Evolutionary conservation across 768 basidiomycete species (phyloP).

Genomic region (Myochromella boudieri): DNA sequence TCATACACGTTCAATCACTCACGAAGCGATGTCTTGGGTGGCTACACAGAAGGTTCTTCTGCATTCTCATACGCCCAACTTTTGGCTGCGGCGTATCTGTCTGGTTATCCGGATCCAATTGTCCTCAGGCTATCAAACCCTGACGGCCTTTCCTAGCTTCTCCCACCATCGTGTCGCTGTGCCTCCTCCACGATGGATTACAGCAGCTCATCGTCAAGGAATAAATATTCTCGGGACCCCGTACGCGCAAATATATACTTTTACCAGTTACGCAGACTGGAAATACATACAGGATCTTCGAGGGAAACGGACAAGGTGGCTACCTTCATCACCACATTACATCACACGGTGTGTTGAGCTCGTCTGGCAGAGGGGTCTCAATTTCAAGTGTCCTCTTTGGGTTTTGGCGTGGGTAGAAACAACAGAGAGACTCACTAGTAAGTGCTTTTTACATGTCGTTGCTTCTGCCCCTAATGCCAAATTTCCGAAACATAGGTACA

Average conservation of each 20-base stretch:
- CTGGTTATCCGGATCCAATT: constrained; percentile 50
- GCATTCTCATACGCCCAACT: constrained; percentile 75
- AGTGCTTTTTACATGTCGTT: constrained; percentile 2
- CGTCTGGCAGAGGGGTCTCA: constrained; percentile 72
- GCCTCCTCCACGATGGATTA: constrained; percentile 80
- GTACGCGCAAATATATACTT: constrained; percentile 39
- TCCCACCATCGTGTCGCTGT: constrained; percentile 79
- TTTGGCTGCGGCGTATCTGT: constrained; percentile 74
- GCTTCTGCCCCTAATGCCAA: background rate
- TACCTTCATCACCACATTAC: constrained; percentile 66
- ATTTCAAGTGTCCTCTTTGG: constrained; percentile 66
- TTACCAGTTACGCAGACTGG: background rate
- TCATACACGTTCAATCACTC: constrained; percentile 1
- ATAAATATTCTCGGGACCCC: constrained; percentile 77
- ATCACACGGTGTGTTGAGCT: constrained; percentile 67
- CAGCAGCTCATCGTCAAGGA: constrained; percentile 77
- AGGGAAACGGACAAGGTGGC: constrained; percentile 55
- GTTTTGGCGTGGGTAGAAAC: constrained; percentile 58
- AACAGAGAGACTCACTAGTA: constrained; percentile 76
- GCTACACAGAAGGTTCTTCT: constrained; percentile 67
- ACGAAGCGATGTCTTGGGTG: constrained; percentile 60
- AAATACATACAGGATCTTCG: constrained; percentile 51
- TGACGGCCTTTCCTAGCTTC: constrained; percentile 51
- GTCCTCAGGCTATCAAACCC: background rate
- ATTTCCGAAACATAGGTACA: constrained; percentile 46